A percentile compares a stretch with the other conserved stretches of the same genome.
These are phyloP conservation scores for Grammothele lineata DNA, from an alignment of 768 basidiomycete genomes.

Conservation along the genomic window DNA sequence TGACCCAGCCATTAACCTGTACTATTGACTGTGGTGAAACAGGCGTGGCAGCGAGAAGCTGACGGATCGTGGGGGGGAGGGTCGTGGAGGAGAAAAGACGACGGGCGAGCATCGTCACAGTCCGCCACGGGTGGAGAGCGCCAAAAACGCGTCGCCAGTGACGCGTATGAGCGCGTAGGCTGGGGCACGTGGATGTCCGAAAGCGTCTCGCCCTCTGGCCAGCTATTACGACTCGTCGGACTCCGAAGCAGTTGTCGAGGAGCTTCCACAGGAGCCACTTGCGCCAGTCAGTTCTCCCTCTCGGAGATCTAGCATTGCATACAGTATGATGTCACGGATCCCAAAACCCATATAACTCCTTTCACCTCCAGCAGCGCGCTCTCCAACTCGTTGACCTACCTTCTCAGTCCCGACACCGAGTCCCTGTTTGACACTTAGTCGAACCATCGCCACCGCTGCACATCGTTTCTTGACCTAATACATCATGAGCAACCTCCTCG, in stretches of 20 bases:
- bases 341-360: background rate
- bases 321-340: background rate
- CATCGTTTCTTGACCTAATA: background rate
- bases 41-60: slow-evolving; percentile 29
- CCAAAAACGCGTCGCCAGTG: slow-evolving; percentile 4
- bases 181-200: no score
- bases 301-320: no score
- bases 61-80: slow-evolving; percentile 31
- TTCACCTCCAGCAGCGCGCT: background rate
- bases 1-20: slow-evolving; percentile 77
- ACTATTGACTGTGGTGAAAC: slow-evolving; percentile 18
- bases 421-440: no score
- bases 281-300: no score
- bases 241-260: no score
- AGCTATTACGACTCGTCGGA: no score
- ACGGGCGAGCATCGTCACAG: slow-evolving; percentile 21
- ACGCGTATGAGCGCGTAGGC: no score
- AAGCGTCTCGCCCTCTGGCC: no score
- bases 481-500: slow-evolving; percentile 9
- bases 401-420: no score
- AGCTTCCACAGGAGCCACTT: no score
- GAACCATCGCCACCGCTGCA: background rate
- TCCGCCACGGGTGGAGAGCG: background rate
- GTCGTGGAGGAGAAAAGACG: slow-evolving; percentile 20
- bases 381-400: no score